Base-by-base conservation (phyloP, 2,329 filamentous ascomycete species). In the Laburnicola sp. region DNA sequence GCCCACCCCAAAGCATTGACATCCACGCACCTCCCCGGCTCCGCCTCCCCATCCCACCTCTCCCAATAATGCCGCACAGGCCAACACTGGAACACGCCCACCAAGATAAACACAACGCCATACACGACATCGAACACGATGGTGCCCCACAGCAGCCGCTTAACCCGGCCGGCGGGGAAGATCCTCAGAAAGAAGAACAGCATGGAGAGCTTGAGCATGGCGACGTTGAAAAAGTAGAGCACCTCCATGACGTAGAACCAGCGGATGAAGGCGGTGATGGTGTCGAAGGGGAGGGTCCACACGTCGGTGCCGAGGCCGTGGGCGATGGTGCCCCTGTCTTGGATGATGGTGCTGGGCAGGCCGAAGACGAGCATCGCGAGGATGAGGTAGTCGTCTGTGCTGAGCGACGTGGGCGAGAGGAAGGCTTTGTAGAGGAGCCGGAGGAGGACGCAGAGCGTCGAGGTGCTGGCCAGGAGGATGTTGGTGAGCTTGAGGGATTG, bases 251-350 rank as follows among this genome's bases (percentile, higher is more conserved):
- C 46, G 54, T 65, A 70, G 47, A 68, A 68, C 6, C 30, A 55
- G 27, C 45, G 35, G 11, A 69, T 57, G 26, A 82, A 78, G 0
- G 59, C 59, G 21, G 73, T 77, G 34, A 83, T 72, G 10, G 73
- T 56, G 0, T 68, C 57, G 0, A 68, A 60, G 0, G 65, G 50
- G 2, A 82, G 50, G 0, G 77, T 79, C 79, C 80, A 82, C 21
- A 81, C 70, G 46, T 82, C 80, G 11, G 61, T 72, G 1, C 80
- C 78, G 4, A 81, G 62, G 0, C 80, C 80, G 32, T 51, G 59
- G 6, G 45, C 37, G 1, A 45, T 30, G 9, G 49, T 53, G 3
- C 53, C 53, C n/a, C 31, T 31, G 43, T 53, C 55, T 22, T 37
- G 58, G 25, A 65, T 58, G 37, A 61, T 49, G 16, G 60, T 59